Evolutionary conservation across 2,329 filamentous ascomycete genomes (phyloP).

Genomic region (Aureobasidium uvarum): DNA sequence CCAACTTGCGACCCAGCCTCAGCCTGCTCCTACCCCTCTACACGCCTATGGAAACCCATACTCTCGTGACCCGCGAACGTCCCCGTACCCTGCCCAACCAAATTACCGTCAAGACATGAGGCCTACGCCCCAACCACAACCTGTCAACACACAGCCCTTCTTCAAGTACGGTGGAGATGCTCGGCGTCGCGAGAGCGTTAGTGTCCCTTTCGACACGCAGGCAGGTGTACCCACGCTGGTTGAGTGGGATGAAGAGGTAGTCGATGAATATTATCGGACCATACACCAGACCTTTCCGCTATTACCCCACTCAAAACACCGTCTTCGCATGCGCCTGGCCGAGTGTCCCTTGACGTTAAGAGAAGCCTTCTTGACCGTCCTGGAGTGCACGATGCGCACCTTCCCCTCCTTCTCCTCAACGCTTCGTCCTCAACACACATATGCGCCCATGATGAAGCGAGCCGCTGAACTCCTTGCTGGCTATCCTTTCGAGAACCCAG

Average conservation of each 20-base stretch:
- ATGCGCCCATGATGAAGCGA: constrained; percentile 42
- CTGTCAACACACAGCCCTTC: constrained; percentile 34
- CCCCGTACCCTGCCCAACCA: background rate
- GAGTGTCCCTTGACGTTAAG: constrained; percentile 58
- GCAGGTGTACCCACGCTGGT: constrained; percentile 33
- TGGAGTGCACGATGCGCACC: constrained; percentile 59
- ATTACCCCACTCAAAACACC: constrained; percentile 57
- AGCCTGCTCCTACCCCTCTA: background rate
- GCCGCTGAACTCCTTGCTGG: constrained; percentile 46
- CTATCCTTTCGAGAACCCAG: constrained; percentile 47
- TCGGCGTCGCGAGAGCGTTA: constrained; percentile 34
- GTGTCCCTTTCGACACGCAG: constrained; percentile 33
- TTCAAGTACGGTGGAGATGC: constrained; percentile 35
- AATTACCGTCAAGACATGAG: background rate
- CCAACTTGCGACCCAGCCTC: background rate
- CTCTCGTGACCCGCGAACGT: constrained; percentile 5
- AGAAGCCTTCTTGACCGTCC: constrained; percentile 63
- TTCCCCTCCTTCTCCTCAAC: constrained; percentile 44
- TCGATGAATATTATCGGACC: constrained; percentile 58
- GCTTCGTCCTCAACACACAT: constrained; percentile 38
- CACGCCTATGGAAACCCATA: background rate
- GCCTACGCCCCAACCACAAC: background rate
- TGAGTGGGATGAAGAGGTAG: constrained; percentile 49
- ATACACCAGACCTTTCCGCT: constrained; percentile 68
- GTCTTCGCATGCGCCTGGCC: constrained; percentile 57